A percentile compares a stretch with the other conserved stretches of the same genome.
Evolutionary conservation across 2,329 filamentous ascomycete species (phyloP).

Genomic region (Botryotinia narcissicola): DNA sequence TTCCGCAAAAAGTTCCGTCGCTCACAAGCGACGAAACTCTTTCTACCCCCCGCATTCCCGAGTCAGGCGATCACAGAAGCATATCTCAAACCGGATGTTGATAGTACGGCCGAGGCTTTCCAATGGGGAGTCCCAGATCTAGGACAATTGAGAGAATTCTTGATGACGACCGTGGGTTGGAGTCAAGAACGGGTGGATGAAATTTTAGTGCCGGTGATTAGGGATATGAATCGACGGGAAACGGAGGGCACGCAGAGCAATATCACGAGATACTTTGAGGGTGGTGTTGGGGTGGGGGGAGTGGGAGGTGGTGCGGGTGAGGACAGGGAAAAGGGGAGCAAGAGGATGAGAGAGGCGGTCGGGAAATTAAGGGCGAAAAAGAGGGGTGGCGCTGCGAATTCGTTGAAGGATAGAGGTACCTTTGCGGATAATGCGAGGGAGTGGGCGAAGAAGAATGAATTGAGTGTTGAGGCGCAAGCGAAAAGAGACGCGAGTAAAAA

Average conservation of each 20-base stretch:
- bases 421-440: conserved; percentile 37
- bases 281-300: conserved; percentile 66
- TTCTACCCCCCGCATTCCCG: conserved; percentile 78
- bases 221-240: conserved; percentile 88
- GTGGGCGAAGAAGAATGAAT: conserved; percentile 38
- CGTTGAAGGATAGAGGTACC: conserved; percentile 24
- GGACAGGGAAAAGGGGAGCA: conserved; percentile 54
- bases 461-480: conserved; percentile 35
- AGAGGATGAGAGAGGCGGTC: conserved; percentile 75
- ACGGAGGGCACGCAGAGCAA: conserved; percentile 92
- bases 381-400: neutral
- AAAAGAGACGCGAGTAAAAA: conserved; percentile 26
- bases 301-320: conserved; percentile 59
- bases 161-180: conserved; percentile 95
- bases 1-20: conserved; percentile 88
- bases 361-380: conserved; percentile 59
- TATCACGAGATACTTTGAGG: conserved; percentile 89
- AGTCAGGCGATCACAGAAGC: conserved; percentile 74
- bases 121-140: conserved; percentile 96
- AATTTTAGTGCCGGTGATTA: conserved; percentile 89
- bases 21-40: conserved; percentile 76
- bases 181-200: conserved; percentile 88
- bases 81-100: conserved; percentile 84
- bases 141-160: conserved; percentile 75
- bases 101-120: conserved; percentile 72